Conservation (phyloP, 805 yeast genomes). For the Clavispora carvajalis region DNA sequence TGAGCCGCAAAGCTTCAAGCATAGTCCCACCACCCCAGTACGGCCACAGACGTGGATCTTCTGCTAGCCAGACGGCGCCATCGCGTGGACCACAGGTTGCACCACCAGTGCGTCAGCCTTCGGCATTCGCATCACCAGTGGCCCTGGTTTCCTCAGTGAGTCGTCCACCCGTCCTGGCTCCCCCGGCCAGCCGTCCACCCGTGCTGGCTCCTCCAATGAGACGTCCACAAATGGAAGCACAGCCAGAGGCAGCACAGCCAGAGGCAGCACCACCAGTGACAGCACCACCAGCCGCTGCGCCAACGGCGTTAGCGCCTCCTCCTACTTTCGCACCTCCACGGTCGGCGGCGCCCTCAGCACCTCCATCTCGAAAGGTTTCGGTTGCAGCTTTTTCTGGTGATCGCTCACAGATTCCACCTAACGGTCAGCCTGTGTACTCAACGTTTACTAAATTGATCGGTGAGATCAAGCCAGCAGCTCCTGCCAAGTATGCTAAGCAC, state of each 20-base stretch:
- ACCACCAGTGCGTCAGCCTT: background rate
- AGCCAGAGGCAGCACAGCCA: constrained; percentile 19
- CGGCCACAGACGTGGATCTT: background rate
- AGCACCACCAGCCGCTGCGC: constrained; percentile 28
- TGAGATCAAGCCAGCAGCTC: constrained; percentile 65
- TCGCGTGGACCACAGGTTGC: background rate
- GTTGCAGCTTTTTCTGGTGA: constrained; percentile 42
- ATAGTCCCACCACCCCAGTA: background rate
- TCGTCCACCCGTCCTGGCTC: constrained; percentile 1
- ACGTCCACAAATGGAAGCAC: background rate
- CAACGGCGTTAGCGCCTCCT: constrained; percentile 3
- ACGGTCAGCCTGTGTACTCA: constrained; percentile 53
- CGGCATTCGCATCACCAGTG: background rate
- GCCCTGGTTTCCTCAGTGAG: constrained; percentile 1
- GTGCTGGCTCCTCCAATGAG: constrained; percentile 4
- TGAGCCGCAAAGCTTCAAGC: background rate
- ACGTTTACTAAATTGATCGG: constrained; percentile 50
- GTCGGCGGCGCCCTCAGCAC: constrained; percentile 14
- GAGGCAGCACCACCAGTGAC: constrained; percentile 19
- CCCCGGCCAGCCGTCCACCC: constrained; percentile 3
- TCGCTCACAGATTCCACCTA: constrained; percentile 59
- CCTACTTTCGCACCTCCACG: background rate
- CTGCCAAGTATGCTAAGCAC: constrained; percentile 69
- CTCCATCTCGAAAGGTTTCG: constrained; percentile 9
- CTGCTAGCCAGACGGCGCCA: background rate